Evolutionary conservation across 2,329 filamentous ascomycete species (phyloP).

Genomic region (Cryphonectria radicalis): DNA sequence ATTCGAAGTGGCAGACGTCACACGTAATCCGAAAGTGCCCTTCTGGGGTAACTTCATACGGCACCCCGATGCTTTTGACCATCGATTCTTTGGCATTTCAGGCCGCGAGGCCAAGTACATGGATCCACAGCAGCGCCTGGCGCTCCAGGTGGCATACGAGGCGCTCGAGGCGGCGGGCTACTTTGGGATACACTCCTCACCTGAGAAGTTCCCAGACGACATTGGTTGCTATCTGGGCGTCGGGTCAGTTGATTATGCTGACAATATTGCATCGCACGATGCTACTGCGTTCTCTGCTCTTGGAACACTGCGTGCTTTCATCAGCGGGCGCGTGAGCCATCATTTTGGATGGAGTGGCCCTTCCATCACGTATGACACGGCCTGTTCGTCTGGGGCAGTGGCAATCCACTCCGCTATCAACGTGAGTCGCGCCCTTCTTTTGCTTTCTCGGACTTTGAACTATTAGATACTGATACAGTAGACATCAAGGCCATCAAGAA

Average conservation of each 20-base stretch:
- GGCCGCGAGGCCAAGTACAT: constrained; percentile 35
- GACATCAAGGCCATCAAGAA: constrained; percentile 26
- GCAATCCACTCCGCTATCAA: constrained; percentile 37
- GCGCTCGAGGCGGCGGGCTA: constrained; percentile 26
- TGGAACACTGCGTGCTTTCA: constrained; percentile 35
- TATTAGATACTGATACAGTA: too few species aligned
- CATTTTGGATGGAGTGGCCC: constrained; percentile 49
- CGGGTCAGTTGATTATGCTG: constrained; percentile 22
- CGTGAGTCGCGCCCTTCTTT: neutral
- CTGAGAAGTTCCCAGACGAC: constrained; percentile 33
- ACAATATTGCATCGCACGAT: constrained; percentile 15
- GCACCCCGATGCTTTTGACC: constrained; percentile 29
- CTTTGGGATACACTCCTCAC: neutral
- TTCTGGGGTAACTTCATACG: constrained; percentile 25
- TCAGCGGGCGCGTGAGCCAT: constrained; percentile 43
- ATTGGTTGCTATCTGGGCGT: constrained; percentile 34
- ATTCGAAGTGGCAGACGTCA: constrained; percentile 1
- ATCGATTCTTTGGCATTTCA: constrained; percentile 35
- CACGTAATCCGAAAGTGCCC: neutral
- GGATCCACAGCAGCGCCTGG: constrained; percentile 37
- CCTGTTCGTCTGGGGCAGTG: constrained; percentile 44
- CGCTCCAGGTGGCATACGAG: constrained; percentile 41
- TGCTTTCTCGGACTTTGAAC: too few species aligned
- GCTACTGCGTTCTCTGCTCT: constrained; percentile 21
- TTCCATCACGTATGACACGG: constrained; percentile 45